Evolutionary conservation across 345 rosid genomes (phyloP), one percentile per base, ranked within the genome.

Genomic region (Pistacia integerrima): DNA sequence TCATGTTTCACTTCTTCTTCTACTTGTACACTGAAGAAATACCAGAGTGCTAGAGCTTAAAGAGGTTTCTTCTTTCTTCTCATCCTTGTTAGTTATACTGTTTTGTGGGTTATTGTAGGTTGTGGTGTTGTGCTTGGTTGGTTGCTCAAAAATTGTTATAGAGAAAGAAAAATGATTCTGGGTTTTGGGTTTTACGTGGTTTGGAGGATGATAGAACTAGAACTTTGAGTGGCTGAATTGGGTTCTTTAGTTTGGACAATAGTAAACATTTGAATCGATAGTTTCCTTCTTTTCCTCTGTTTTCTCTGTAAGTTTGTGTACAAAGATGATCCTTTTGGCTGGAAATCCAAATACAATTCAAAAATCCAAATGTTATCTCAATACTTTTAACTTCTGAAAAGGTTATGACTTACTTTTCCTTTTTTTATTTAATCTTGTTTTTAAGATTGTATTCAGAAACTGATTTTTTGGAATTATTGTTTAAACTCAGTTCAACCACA

Each of bases 131-230:
- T 73, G 10, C 5, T 64, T 57, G 54, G 11, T 25, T 67, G 12
- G 55, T 30, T 51, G 46, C 30, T 73, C 48, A 46, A 38, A 60
- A 60, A 73, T 59, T 73, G 30, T 28, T 41, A 58, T 30, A 30
- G 69, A 63, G 9, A 63, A 48, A 9, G 25, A 62, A 71, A 68
- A 30, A 28, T 25, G 44, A 35, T 44, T 57, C 30, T 59, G 44
- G 44, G 44, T 38, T 60, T 3, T 20, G 1, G 52, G 20, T 22
- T 66, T 66, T 41, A 56, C 54, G 44, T 5, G 11, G 38, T 28
- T 57, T 49, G n/a, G 57, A 51, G 1, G 4, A 18, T 18, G 57
- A 46, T 18, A 30, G 16, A 30, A 46, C 2, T 28, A 46, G 25
- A 30, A 49, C 10, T 61, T 49, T 25, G 46, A 46, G 22, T 30